Percentiles rank a stretch among this genome's conserved stretches.
Evolutionary conservation across 495 filamentous ascomycete genomes (phyloP).

Genomic region (Xylaria intraflava): DNA sequence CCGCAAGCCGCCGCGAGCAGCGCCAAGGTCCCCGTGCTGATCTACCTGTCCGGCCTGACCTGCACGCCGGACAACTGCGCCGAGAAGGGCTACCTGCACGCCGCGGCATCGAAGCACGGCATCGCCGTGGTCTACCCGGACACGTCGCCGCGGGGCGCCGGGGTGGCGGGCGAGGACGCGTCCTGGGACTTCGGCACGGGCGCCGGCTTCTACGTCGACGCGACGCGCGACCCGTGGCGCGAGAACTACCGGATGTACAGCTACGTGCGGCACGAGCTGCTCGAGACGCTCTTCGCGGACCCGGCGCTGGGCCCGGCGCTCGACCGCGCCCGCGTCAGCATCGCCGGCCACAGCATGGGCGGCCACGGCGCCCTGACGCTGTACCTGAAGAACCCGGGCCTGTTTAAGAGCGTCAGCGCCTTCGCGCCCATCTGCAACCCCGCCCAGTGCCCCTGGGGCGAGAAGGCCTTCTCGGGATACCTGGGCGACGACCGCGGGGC

Average conservation of each 20-base stretch:
- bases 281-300: slow-evolving; percentile 59
- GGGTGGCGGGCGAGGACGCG: slow-evolving; percentile 75
- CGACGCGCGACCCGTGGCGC: slow-evolving; percentile 65
- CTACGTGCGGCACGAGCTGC: slow-evolving; percentile 80
- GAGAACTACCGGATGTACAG: slow-evolving; percentile 85
- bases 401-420: slow-evolving; percentile 79
- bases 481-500: slow-evolving; percentile 64
- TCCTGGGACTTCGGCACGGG: slow-evolving; percentile 83
- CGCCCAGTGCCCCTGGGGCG: slow-evolving; percentile 77
- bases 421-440: slow-evolving; percentile 94
- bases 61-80: slow-evolving; percentile 94
- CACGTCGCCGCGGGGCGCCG: slow-evolving; percentile 80
- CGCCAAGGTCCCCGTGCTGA: slow-evolving; percentile 71
- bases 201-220: slow-evolving; percentile 93
- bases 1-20: slow-evolving; percentile 25
- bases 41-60: slow-evolving; percentile 91
- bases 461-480: slow-evolving; percentile 92
- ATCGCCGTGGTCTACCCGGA: slow-evolving; percentile 92
- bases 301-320: slow-evolving; percentile 49
- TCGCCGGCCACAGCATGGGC: slow-evolving; percentile 94
- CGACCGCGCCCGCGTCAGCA: slow-evolving; percentile 61
- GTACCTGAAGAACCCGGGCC: slow-evolving; percentile 82
- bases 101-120: slow-evolving; percentile 63
- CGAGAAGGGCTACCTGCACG: slow-evolving; percentile 95
- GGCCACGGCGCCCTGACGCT: slow-evolving; percentile 91